These are phyloP conservation scores for Metrosideros polymorpha DNA, from an alignment of 441 rosid genomes.

Conservation along the genomic window DNA sequence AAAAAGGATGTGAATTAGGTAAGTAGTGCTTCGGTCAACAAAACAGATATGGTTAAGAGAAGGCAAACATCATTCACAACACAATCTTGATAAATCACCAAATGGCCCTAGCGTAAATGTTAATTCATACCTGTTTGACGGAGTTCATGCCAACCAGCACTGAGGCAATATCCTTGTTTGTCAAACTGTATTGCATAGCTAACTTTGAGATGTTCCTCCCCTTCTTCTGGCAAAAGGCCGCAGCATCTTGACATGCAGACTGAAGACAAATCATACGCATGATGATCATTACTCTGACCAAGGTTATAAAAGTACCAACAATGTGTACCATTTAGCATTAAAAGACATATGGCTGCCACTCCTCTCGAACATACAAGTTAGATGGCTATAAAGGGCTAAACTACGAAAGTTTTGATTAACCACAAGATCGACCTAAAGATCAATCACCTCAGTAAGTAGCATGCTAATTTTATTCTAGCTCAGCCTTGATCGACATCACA, in stretches of 20 bases:
- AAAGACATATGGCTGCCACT: background rate
- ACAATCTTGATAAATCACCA: background rate
- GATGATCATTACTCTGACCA: background rate
- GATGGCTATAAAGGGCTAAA: background rate
- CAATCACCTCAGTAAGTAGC: background rate
- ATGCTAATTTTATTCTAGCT: background rate
- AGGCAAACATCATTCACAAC: background rate
- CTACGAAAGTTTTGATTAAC: background rate
- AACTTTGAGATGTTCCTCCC: constrained; percentile 77
- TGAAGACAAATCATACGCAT: constrained; percentile 6
- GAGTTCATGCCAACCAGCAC: constrained; percentile 90
- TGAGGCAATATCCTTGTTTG: constrained; percentile 64
- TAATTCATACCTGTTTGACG: constrained; percentile 45
- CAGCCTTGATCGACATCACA: background rate
- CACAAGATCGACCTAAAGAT: background rate
- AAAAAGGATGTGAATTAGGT: background rate
- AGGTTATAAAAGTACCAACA: background rate
- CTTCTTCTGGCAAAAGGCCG: constrained; percentile 55
- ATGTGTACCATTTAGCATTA: background rate
- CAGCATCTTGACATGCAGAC: constrained; percentile 79
- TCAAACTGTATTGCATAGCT: constrained; percentile 81
- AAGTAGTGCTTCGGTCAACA: background rate
- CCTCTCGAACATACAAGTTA: background rate
- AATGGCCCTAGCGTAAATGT: background rate
- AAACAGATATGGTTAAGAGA: background rate